phyloP scores from a whole-genome alignment of 768 basidiomycete genomes.

The Pisolithus orientalis region DNA sequence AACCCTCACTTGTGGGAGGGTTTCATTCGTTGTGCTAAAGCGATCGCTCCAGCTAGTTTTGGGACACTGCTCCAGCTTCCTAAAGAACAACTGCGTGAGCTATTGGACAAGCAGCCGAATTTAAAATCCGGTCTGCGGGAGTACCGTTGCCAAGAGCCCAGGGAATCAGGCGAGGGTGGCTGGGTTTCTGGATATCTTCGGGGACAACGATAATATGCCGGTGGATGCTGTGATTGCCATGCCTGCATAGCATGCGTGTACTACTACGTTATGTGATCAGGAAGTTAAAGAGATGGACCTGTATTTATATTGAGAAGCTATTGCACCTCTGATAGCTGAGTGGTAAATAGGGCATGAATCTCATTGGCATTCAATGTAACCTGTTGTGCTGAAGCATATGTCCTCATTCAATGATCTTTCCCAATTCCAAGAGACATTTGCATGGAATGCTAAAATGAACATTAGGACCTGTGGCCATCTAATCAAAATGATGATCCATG shows the following conservation, averaged over 20 bases:
- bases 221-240: slow-evolving; percentile 15
- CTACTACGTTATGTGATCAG: neutral
- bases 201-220: no score
- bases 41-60: slow-evolving; percentile 88
- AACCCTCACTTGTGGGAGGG: slow-evolving; percentile 94
- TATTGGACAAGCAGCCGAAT: slow-evolving; percentile 89
- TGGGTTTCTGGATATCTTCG: slow-evolving; percentile 71
- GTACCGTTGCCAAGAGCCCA: slow-evolving; percentile 72
- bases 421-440: no score
- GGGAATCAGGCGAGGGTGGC: slow-evolving; percentile 76
- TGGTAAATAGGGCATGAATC: no score
- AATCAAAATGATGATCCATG: no score
- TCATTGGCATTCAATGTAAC: no score
- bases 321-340: no score
- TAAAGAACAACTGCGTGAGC: slow-evolving; percentile 88
- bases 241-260: slow-evolving; percentile 5
- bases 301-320: no score
- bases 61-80: slow-evolving; percentile 89
- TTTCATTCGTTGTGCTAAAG: slow-evolving; percentile 89
- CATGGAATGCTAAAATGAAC: no score
- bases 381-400: no score
- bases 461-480: no score
- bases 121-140: slow-evolving; percentile 86
- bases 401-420: no score
- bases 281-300: no score